Conservation (phyloP, 306 rosid genomes). For the Mimosa bimucronata region DNA sequence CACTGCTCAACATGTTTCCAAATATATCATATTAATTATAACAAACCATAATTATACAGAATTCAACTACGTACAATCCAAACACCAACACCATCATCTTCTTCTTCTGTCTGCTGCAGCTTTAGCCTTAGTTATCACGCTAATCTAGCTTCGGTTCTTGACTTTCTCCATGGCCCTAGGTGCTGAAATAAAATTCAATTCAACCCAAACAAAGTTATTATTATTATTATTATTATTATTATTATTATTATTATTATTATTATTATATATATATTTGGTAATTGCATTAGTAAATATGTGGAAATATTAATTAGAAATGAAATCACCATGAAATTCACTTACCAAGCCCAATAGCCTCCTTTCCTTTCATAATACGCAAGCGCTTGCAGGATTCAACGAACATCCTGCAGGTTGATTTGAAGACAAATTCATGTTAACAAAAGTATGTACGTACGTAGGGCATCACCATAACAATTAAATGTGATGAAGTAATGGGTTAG, state of each 20-base stretch:
- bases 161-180: slow-evolving; percentile 88
- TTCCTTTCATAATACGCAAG: slow-evolving; percentile 90
- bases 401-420: slow-evolving; percentile 57
- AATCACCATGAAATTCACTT: slow-evolving; percentile 34
- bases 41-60: slow-evolving; percentile 53
- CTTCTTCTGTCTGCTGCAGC: slow-evolving; percentile 51
- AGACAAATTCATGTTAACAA: not conserved
- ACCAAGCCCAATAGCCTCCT: slow-evolving; percentile 94
- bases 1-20: slow-evolving; percentile 32
- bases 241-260: too few species aligned
- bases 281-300: too few species aligned
- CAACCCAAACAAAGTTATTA: not conserved
- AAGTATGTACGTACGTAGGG: not conserved
- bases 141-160: slow-evolving; percentile 71
- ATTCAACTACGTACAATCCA: slow-evolving; percentile 43
- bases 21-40: slow-evolving; percentile 33
- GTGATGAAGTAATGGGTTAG: too few species aligned
- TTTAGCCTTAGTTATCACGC: slow-evolving; percentile 16
- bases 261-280: too few species aligned
- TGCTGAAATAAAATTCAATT: slow-evolving; percentile 51
- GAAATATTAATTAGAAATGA: not conserved
- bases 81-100: slow-evolving; percentile 57
- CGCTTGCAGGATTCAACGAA: slow-evolving; percentile 96
- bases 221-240: too few species aligned
- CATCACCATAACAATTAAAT: too few species aligned